Percentiles rank a stretch among this genome's conserved stretches.
phyloP scores from a whole-genome alignment of 345 rosid genomes.

The Pseudoturritis turrita region DNA sequence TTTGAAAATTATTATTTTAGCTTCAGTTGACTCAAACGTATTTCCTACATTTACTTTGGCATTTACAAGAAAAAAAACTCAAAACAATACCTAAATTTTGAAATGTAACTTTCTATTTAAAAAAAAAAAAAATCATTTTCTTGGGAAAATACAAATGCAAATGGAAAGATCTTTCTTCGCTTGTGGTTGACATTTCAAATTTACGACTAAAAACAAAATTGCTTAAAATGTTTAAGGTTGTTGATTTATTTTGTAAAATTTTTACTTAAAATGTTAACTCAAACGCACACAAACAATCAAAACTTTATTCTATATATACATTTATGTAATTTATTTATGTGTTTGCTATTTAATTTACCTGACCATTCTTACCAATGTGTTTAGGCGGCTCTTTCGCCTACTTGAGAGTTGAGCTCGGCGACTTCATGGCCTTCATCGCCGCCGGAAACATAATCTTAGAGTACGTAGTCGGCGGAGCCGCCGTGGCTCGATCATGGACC shows the following conservation, averaged over 20 bases:
- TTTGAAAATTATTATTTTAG: too few species aligned
- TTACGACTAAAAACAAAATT: too few species aligned
- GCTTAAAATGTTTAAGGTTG: not conserved
- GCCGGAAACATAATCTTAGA: slow-evolving; percentile 85
- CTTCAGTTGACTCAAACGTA: too few species aligned
- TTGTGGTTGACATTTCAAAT: not conserved
- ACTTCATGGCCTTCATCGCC: slow-evolving; percentile 82
- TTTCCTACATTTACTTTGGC: too few species aligned
- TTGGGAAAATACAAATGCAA: too few species aligned
- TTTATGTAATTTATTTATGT: not conserved
- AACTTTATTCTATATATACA: too few species aligned
- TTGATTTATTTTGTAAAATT: not conserved
- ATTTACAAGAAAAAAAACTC: too few species aligned
- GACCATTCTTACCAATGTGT: not conserved
- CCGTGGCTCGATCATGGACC: slow-evolving; percentile 81
- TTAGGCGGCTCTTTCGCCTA: slow-evolving; percentile 90
- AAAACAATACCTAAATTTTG: too few species aligned
- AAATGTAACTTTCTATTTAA: too few species aligned
- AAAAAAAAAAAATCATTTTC: too few species aligned
- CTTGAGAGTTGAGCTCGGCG: slow-evolving; percentile 83
- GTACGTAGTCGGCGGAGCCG: slow-evolving; percentile 65
- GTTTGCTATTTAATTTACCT: not conserved
- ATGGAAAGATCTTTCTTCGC: too few species aligned
- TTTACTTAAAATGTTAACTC: not conserved
- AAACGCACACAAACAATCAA: not conserved